A percentile compares a stretch with the other conserved stretches of the same genome.
Conservation (phyloP, 768 basidiomycete species). For the Lepiota subincarnata region DNA sequence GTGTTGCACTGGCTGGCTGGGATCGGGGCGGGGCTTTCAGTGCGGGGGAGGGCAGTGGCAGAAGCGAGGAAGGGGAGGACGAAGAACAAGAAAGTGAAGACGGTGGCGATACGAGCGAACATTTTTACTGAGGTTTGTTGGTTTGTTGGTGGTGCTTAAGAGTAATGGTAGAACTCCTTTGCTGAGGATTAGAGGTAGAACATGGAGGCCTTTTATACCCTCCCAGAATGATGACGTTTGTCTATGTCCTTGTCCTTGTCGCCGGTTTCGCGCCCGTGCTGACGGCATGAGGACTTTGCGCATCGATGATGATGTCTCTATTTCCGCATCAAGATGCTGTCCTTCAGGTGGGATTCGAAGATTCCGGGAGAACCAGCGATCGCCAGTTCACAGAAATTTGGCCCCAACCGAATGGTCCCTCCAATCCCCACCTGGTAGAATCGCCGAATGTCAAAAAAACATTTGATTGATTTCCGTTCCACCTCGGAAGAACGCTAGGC, state of each 20-base stretch:
- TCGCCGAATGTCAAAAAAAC: neutral
- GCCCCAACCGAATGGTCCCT: no score
- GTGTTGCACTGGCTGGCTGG: slow-evolving; percentile 22
- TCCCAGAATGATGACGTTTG: no score
- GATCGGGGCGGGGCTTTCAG: slow-evolving; percentile 1
- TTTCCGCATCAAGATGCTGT: no score
- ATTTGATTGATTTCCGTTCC: neutral
- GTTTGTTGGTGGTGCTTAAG: no score
- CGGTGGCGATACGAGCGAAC: slow-evolving; percentile 22
- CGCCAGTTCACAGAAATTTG: no score
- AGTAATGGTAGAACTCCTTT: slow-evolving; percentile 16
- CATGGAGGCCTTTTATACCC: slow-evolving; percentile 11
- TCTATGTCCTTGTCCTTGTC: no score
- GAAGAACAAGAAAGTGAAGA: slow-evolving; percentile 21
- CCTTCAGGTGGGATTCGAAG: no score
- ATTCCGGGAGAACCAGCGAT: no score
- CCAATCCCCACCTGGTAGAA: neutral
- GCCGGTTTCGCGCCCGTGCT: no score
- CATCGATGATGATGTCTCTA: no score
- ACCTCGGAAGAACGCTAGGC: no score
- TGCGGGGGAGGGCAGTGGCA: slow-evolving; percentile 22
- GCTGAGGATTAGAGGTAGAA: slow-evolving; percentile 14
- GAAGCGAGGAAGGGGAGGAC: slow-evolving; percentile 24
- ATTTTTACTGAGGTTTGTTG: slow-evolving; percentile 16
- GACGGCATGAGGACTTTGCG: no score